These are phyloP conservation scores for Arthrocladium fulminans DNA, from an alignment of 2,329 filamentous ascomycete genomes.

Conservation along the genomic window DNA sequence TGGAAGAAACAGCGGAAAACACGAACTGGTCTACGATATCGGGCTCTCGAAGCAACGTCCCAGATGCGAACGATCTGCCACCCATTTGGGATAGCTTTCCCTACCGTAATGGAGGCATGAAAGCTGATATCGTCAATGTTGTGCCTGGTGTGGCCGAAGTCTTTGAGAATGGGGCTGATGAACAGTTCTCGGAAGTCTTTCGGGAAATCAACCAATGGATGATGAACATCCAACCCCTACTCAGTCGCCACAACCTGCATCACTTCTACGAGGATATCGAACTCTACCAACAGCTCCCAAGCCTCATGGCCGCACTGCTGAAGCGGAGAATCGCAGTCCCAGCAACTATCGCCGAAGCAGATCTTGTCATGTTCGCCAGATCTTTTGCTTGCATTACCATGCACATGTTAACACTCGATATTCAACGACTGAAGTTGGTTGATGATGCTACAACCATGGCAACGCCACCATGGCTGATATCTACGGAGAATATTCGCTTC, in stretches of 20 bases:
- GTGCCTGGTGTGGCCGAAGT: conserved; percentile 12
- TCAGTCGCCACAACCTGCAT: conserved; percentile 29
- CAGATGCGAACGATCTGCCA: background rate
- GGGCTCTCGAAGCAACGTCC: background rate
- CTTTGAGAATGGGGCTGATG: conserved; percentile 12
- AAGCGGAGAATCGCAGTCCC: conserved; percentile 26
- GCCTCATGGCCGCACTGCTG: conserved; percentile 32
- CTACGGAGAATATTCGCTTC: background rate
- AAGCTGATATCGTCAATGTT: background rate
- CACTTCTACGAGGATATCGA: conserved; percentile 32
- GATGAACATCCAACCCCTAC: conserved; percentile 28
- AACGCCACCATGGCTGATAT: conserved; percentile 7
- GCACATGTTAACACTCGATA: conserved; percentile 35
- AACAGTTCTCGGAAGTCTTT: conserved; percentile 24
- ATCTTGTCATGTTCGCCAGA: conserved; percentile 35
- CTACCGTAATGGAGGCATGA: background rate
- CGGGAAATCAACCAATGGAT: conserved; percentile 36
- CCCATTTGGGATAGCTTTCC: conserved; percentile 4
- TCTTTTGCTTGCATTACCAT: conserved; percentile 33
- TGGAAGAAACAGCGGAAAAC: conserved; percentile 24
- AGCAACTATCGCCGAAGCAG: conserved; percentile 13
- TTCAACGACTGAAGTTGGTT: conserved; percentile 24
- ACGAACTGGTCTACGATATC: conserved; percentile 13
- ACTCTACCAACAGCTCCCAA: conserved; percentile 39
- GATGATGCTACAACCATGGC: conserved; percentile 8